Conservation (phyloP, 805 yeast species). For the Lachancea kluyveri region DNA sequence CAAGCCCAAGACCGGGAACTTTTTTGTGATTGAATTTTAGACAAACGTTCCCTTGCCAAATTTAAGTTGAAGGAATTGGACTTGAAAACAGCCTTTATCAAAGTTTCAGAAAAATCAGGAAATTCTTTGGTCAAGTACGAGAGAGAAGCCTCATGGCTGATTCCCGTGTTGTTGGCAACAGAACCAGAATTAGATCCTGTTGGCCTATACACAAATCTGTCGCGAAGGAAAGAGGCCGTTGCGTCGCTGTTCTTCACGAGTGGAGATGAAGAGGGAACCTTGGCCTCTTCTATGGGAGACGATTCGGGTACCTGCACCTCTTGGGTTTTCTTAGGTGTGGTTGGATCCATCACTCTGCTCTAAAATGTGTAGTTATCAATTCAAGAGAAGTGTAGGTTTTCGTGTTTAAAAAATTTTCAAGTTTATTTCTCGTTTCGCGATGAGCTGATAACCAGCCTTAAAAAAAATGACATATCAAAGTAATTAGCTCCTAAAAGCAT, state of each 20-base stretch:
- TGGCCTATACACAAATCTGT: slow-evolving; percentile 38
- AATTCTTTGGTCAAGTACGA: slow-evolving; percentile 21
- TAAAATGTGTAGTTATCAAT: no score
- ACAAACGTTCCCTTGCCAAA: slow-evolving; percentile 29
- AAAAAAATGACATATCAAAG: no score
- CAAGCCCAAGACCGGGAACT: slow-evolving; percentile 10
- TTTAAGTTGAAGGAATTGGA: slow-evolving; percentile 33
- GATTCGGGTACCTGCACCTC: slow-evolving; percentile 46
- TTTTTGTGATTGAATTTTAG: slow-evolving; percentile 16
- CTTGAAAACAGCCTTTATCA: slow-evolving; percentile 35
- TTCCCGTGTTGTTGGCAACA: neutral
- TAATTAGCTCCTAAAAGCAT: no score
- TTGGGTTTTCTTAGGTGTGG: slow-evolving; percentile 4
- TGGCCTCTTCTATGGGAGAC: slow-evolving; percentile 32
- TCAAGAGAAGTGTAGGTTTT: no score
- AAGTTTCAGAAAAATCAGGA: slow-evolving; percentile 28
- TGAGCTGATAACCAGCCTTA: no score
- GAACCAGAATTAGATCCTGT: neutral
- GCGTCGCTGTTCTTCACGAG: slow-evolving; percentile 13
- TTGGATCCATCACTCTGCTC: slow-evolving; percentile 1
- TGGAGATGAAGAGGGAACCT: slow-evolving; percentile 26
- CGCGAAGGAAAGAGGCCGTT: slow-evolving; percentile 28
- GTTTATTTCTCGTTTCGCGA: slow-evolving; percentile 1
- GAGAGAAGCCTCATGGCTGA: slow-evolving; percentile 2
- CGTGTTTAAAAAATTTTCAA: neutral